Percentiles rank a stretch among this genome's conserved stretches.
Evolutionary conservation across 805 yeast genomes (phyloP).

Genomic region (Lachancea thermotolerans): DNA sequence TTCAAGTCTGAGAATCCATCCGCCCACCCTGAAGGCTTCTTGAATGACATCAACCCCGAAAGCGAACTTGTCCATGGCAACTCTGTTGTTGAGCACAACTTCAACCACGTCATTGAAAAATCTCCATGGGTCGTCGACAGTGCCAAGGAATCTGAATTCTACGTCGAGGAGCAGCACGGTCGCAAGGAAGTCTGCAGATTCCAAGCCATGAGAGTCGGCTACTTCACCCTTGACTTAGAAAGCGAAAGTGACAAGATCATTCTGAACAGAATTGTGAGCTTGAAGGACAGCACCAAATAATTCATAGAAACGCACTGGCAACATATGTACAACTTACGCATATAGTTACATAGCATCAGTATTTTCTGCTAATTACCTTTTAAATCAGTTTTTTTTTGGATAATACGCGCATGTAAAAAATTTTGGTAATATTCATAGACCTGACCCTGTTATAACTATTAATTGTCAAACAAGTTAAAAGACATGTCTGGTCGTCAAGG

Average conservation of each 20-base stretch:
- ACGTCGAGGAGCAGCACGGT: slow-evolving; percentile 58
- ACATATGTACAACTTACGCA: no score
- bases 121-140: slow-evolving; percentile 71
- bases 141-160: slow-evolving; percentile 52
- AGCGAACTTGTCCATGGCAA: slow-evolving; percentile 60
- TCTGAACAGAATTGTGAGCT: slow-evolving; percentile 85
- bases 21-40: slow-evolving; percentile 79
- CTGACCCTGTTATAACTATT: background rate
- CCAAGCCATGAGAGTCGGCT: slow-evolving; percentile 97
- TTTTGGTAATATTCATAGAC: no score
- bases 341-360: no score
- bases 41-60: slow-evolving; percentile 74
- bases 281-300: slow-evolving; percentile 64
- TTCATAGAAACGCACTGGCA: background rate
- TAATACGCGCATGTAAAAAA: no score
- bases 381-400: no score
- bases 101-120: slow-evolving; percentile 55
- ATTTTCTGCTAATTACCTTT: no score
- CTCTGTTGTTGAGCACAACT: slow-evolving; percentile 75
- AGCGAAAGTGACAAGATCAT: slow-evolving; percentile 54
- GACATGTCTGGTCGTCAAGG: slow-evolving; percentile 94
- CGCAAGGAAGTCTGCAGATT: slow-evolving; percentile 81
- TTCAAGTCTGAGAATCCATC: slow-evolving; percentile 90
- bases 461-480: background rate
- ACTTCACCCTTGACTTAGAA: slow-evolving; percentile 86